Evolutionary conservation across 345 rosid species (phyloP), one percentile per base, ranked within the genome.

Genomic region (Xanthoceras sorbifolium): DNA sequence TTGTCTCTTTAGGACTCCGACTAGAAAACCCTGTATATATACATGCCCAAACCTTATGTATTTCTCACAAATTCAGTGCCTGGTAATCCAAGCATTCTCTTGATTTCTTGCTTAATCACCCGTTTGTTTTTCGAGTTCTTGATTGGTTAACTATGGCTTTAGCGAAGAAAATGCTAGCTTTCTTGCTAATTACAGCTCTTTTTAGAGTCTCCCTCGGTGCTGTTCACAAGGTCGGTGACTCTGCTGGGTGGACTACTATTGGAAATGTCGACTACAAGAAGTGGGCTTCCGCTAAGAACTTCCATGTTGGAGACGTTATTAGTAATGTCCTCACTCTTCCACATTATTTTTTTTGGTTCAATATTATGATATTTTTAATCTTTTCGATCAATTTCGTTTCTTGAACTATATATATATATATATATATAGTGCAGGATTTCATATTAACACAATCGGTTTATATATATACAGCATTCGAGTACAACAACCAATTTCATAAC

Each of bases 201-300:
- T n/a, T 59, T 17, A 36, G 42, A 29, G 67, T 18, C 28, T 61
- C 68, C 8, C 42, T 42, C 1, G 29, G 76, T 29, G 42, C 68
- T 26, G 29, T 61, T 61, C 54, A 73, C 76, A 73, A 26, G 18
- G 68, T 73, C n/a, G 68, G 76, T 0, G 28, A 57, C 28, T 57
- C 62, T 23, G 25, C 62, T 22, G 62, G 62, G 62, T 57, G 62
- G 62, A 57, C 62, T 23, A 57, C 62, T 23, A 57, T 57, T 3
- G 62, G 62, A 26, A 57, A 57, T 9, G 62, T 57, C 62, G 14
- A 57, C 62, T 57, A 57, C 62, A 57, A 57, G 0, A 57, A 57
- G 28, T 57, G 62, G 62, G 76, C 55, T 61, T 42, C 76, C 7
- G 20, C 67, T 26, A 44, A 62, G n/a, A 44, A 61, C 55, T 73